Base-by-base conservation (phyloP, 1,284 basidiomycete genomes). In the Austroboletus niveus region DNA sequence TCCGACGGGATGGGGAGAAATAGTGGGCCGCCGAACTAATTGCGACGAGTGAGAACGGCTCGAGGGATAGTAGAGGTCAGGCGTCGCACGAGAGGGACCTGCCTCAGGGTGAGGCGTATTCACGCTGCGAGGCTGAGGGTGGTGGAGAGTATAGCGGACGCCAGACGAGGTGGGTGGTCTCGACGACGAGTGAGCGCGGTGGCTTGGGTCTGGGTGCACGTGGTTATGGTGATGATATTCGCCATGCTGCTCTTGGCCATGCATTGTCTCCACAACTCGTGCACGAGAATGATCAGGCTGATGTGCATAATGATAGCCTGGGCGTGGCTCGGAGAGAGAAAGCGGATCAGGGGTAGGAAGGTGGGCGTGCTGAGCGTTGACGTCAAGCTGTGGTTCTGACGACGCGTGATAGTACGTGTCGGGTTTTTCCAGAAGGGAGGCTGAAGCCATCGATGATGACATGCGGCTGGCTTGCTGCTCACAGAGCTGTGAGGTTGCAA, bases 241-340 rank as follows among this genome's bases (percentile, higher is more conserved):
- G 54, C 49, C 61, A 60, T 59, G 66, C 54, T 58, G 63, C 48
- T 60, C 63, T 42, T 35, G 62, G 53, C 49, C 51, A 60, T 47
- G 58, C 36, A 61, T 29, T 6, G 52, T 38, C 42, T 69, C 66
- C 54, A 69, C 38, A 40, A 54, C 58, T 48, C 63, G 63, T 67
- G 65, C 49, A 45, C 60, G 66, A 60, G 64, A 64, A 55, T 52
- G 48, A 46, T 17, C 58, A 45, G 49, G 64, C 22, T 49, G 63
- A 60, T 53, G 68, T 11, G 45, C 49, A 47, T 66, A 65, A 68
- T 60, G 63, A 69, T 65, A 70, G 56, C 44, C 56, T 61, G 53
- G 51, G 41, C 50, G 55, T 53, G 66, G 44, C 35, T 65, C 66
- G 64, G 66, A 62, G 53, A 67, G 60, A 9, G 60, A 45, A 45